Percentiles rank a stretch among this genome's conserved stretches.
Conservation (phyloP, 768 basidiomycete genomes). For the Amylocystis lapponica region DNA sequence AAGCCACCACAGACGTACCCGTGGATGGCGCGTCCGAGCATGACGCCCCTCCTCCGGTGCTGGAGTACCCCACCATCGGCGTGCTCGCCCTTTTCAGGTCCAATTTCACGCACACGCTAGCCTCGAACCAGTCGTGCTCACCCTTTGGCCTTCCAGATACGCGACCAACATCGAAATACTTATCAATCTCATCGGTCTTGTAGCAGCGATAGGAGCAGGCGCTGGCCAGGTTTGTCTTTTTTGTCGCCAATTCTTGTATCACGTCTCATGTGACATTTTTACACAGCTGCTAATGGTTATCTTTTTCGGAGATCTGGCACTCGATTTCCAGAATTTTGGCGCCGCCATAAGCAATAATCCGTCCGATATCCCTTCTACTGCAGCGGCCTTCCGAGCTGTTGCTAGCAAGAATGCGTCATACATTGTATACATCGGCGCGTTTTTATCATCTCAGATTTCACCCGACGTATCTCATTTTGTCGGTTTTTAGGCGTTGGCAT, state of each 20-base stretch:
- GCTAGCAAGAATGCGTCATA: slow-evolving; percentile 58
- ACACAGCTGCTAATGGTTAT: slow-evolving; percentile 70
- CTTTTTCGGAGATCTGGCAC: slow-evolving; percentile 78
- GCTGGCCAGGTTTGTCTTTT: slow-evolving; percentile 61
- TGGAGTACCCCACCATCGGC: too few relatives aligned
- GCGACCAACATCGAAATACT: slow-evolving; percentile 64
- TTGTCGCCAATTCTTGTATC: not conserved
- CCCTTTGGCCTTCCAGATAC: slow-evolving; percentile 57
- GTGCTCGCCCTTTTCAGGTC: too few relatives aligned
- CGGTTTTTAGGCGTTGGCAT: slow-evolving; percentile 56
- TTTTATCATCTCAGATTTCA: slow-evolving; percentile 16
- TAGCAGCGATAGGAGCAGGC: slow-evolving; percentile 69
- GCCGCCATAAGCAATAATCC: slow-evolving; percentile 19
- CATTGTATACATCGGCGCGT: slow-evolving; percentile 60
- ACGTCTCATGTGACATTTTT: not conserved
- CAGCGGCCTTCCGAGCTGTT: slow-evolving; percentile 41
- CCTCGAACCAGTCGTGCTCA: too few relatives aligned
- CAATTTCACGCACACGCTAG: too few relatives aligned
- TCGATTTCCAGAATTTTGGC: slow-evolving; percentile 63
- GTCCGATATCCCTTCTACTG: slow-evolving; percentile 26
- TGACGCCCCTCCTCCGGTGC: too few relatives aligned
- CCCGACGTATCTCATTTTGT: not conserved
- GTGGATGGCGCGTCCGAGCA: too few relatives aligned
- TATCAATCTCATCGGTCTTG: slow-evolving; percentile 64
- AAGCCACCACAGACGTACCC: too few relatives aligned